These are phyloP conservation scores for Phytopythium helicoides DNA, from an alignment of 352 stramenopile species.

Conservation along the genomic window DNA sequence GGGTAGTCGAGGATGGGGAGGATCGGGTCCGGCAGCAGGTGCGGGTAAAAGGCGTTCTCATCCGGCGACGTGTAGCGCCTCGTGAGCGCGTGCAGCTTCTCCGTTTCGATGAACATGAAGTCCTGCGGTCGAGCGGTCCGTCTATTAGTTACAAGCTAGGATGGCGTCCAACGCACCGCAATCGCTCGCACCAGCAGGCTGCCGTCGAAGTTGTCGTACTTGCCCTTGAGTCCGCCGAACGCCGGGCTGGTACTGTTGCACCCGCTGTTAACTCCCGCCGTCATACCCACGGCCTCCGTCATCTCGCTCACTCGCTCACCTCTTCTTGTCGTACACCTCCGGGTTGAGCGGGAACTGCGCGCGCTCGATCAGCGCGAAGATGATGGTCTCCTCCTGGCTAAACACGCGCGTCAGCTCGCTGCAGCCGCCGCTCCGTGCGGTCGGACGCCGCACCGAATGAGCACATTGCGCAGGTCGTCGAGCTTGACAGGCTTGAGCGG, in stretches of 20 bases:
- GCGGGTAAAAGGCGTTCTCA: constrained; percentile 98
- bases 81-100: constrained; percentile 92
- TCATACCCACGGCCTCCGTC: too few species aligned
- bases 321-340: constrained; percentile 92
- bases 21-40: constrained; percentile 89
- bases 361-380: constrained; percentile 99
- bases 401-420: background rate
- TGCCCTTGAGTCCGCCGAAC: constrained; percentile 80
- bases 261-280: background rate
- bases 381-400: constrained; percentile 98
- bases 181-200: constrained; percentile 58
- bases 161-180: too few species aligned
- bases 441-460: constrained; percentile 55
- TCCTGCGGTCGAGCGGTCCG: constrained; percentile 74
- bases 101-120: constrained; percentile 98
- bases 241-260: constrained; percentile 52
- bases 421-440: too few species aligned
- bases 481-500: constrained; percentile 73
- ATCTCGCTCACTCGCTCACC: too few species aligned
- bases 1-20: constrained; percentile 93
- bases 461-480: constrained; percentile 86
- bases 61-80: constrained; percentile 98
- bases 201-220: constrained; percentile 82
- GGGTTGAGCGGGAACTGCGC: constrained; percentile 95
- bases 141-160: too few species aligned